phyloP scores from a whole-genome alignment of 2,329 filamentous ascomycete species.

The Knufia fluminis region DNA sequence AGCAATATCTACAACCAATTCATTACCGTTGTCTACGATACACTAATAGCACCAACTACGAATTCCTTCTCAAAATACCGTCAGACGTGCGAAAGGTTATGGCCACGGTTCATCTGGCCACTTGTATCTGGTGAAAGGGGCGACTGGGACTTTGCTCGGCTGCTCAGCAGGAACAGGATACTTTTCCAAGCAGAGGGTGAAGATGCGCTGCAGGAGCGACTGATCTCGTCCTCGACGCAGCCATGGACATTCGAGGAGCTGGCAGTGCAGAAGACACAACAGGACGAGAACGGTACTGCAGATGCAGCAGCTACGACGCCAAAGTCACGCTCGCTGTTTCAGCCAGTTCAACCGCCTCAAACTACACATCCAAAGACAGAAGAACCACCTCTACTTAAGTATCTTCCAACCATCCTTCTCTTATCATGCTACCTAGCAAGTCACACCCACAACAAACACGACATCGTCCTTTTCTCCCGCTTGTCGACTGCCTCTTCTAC shows the following conservation, averaged over 20 bases:
- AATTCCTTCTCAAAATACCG: slow-evolving; percentile 62
- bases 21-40: slow-evolving; percentile 75
- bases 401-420: slow-evolving; percentile 39
- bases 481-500: slow-evolving; percentile 36
- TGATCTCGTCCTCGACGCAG: slow-evolving; percentile 11
- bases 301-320: slow-evolving; percentile 8
- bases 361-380: slow-evolving; percentile 15
- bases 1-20: slow-evolving; percentile 53
- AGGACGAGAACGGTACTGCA: slow-evolving; percentile 25
- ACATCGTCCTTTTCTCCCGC: slow-evolving; percentile 43
- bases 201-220: slow-evolving; percentile 32
- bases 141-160: slow-evolving; percentile 69
- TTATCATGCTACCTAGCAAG: slow-evolving; percentile 40
- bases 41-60: slow-evolving; percentile 67
- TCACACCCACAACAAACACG: slow-evolving; percentile 37
- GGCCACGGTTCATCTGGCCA: slow-evolving; percentile 75
- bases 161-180: slow-evolving; percentile 51
- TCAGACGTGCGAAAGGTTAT: slow-evolving; percentile 62
- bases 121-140: slow-evolving; percentile 61
- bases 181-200: slow-evolving; percentile 40
- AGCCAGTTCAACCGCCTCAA: slow-evolving; percentile 23
- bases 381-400: slow-evolving; percentile 29
- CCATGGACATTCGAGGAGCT: slow-evolving; percentile 20
- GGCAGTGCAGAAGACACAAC: slow-evolving; percentile 12
- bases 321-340: slow-evolving; percentile 6